Evolutionary conservation across 2,329 filamentous ascomycete genomes (phyloP), one percentile per base, ranked within the genome.

Genomic region (Aspergillus caelatus): DNA sequence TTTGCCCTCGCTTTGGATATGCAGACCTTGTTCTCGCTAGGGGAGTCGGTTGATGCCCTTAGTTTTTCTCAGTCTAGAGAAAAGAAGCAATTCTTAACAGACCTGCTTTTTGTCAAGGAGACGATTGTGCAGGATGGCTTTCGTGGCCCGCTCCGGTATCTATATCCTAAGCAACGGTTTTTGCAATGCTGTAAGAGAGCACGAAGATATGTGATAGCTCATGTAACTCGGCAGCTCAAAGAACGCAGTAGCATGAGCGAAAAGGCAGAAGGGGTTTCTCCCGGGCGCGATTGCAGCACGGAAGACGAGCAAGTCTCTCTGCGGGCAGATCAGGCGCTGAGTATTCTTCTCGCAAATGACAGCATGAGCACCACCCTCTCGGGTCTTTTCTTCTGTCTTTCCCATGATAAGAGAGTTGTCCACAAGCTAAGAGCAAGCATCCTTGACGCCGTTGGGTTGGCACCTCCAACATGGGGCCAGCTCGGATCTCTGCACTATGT

Each of bases 291-390:
- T 3, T 12, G 6, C 19, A 21, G 16, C 41, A 45, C 30, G 3
- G 26, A 41, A 19, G 48, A 19, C 11, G 52, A 23, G 7, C 32
- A 52, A 11, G 11, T 26, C 1, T 32, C 62, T 10, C 28, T 58
- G 14, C 54, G 54, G 10, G n/a, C 57, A 4, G 53, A 65, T 21
- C 60, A 66, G 54, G 26, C 54, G 2, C 21, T 66, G 4, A 62
- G 60, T 26, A 58, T 66, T 7, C 41, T 66, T 2, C 53, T 66
- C 3, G 62, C 62, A 23, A 66, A 65, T 14, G 62, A 66, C 11
- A 66, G 62, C 46, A 65, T 65, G 56, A 55, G 54, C 54, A 67
- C 63, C 3, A 60, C 61, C 4, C 61, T 67, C 5, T 67, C 65
- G n/a, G 63, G 63, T 7, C 48, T 63, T 19, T 62, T 67, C 52